Evolutionary conservation across 2,329 filamentous ascomycete genomes (phyloP).

Genomic region (Alternaria novae-zelandiae): DNA sequence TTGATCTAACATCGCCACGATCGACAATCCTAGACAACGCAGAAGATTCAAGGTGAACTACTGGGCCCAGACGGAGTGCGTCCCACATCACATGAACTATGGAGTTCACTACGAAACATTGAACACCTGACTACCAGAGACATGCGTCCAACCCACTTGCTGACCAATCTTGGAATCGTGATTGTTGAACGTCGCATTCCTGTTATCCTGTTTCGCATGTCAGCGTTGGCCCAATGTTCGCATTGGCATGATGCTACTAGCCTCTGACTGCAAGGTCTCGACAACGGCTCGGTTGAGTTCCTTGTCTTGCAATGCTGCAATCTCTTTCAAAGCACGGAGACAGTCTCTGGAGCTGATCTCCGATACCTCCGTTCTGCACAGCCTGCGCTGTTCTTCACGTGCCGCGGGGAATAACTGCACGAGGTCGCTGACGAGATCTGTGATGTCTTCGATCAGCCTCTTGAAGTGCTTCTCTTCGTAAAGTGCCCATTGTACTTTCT

Average conservation of each 20-base stretch:
- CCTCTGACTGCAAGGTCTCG: background rate
- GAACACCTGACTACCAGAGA: background rate
- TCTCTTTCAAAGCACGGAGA: background rate
- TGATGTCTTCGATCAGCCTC: background rate
- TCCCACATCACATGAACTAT: no score
- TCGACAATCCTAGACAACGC: background rate
- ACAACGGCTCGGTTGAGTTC: background rate
- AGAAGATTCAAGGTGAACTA: background rate
- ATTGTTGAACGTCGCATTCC: background rate
- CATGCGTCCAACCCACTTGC: background rate
- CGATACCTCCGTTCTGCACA: background rate
- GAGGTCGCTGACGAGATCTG: background rate
- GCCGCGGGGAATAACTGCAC: background rate
- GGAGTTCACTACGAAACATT: background rate
- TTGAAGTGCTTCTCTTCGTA: background rate
- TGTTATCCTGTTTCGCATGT: background rate
- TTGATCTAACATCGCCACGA: background rate
- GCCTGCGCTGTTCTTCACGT: background rate
- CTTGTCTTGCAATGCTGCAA: background rate
- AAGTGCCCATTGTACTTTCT: background rate
- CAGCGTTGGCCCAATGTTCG: background rate
- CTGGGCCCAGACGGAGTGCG: background rate
- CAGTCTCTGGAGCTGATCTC: background rate
- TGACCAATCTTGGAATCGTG: background rate
- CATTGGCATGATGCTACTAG: background rate